Evolutionary conservation across 2,329 filamentous ascomycete species (phyloP), one percentile per base, ranked within the genome.

Genomic region (Rhinocladiella similis): DNA sequence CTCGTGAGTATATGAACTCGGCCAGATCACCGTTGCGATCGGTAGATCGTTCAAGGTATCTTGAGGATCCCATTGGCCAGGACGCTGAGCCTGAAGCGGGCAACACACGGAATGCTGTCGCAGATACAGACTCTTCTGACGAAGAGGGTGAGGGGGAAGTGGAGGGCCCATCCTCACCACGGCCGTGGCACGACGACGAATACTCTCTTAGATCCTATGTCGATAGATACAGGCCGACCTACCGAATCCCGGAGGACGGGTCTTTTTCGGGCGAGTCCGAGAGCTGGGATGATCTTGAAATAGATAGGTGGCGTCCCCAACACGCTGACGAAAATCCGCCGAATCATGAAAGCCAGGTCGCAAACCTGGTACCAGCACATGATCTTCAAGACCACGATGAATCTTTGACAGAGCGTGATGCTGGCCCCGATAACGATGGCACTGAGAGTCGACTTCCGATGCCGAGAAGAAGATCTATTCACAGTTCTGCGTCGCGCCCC

Each of bases 1-100:
- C 73, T 5, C 67, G 73, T 27, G 73, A 75, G 60, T 76, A 76
- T 45, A 56, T 75, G 35, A 70, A 69, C 59, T 65, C 69, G 22
- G 67, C 67, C 48, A 70, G 73, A 43, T 65, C 72, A 45, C 72
- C 73, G 2, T 65, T 72, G 9, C 70, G 67, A 50, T 68, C 69
- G 1, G 60, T 72, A 5, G 69, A 72, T 50, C 62, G 63, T 25
- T 50, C 59, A 18, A 54, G 57, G 25, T 56, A 62, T 36, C 56
- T 56, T 12, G 47, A 64, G 68, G 45, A 68, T 64, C 20, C 58
- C 22, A 47, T 54, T 20, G 19, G 33, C 18, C 18, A 27, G 16
- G 56, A 54, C 18, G 54, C 53, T 20, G 55, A 47, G 22, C 33
- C 57, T 39, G 49, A 43, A 25, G 36, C 57, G 10, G 54, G 57